These are phyloP conservation scores for Vigna trinervia DNA, from an alignment of 306 rosid genomes.

Conservation along the genomic window DNA sequence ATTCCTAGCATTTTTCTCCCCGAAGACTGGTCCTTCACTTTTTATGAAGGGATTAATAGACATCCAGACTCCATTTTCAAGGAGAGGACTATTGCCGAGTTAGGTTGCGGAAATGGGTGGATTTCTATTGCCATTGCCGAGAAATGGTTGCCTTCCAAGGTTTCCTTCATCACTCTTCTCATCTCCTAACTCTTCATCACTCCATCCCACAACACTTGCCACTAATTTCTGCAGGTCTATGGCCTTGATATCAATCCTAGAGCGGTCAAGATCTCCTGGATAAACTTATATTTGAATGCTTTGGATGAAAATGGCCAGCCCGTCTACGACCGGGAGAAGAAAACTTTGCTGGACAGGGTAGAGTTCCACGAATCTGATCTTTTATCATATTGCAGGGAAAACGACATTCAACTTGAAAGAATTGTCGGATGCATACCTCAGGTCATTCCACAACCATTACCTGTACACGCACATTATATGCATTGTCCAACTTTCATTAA, in stretches of 20 bases:
- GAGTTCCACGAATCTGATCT: slow-evolving; percentile 98
- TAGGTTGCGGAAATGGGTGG: slow-evolving; percentile 99
- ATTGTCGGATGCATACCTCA: slow-evolving; percentile 99
- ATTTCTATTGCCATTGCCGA: slow-evolving; percentile 97
- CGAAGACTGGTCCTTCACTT: slow-evolving; percentile 96
- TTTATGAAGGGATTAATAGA: slow-evolving; percentile 89
- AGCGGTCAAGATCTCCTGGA: slow-evolving; percentile 89
- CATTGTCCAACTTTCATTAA: background rate
- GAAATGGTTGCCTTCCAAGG: slow-evolving; percentile 93
- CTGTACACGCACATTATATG: background rate
- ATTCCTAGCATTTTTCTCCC: slow-evolving; percentile 97
- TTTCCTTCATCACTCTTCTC: slow-evolving; percentile 33
- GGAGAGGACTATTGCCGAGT: slow-evolving; percentile 82
- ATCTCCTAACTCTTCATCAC: background rate
- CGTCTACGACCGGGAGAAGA: slow-evolving; percentile 74
- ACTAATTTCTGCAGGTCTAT: slow-evolving; percentile 66
- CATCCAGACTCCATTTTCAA: slow-evolving; percentile 85
- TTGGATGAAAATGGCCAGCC: slow-evolving; percentile 83
- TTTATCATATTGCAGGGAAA: slow-evolving; percentile 74
- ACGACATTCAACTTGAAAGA: slow-evolving; percentile 82
- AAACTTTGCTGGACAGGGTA: slow-evolving; percentile 89
- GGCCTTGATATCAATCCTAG: slow-evolving; percentile 97
- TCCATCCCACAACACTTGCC: background rate
- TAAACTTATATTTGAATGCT: slow-evolving; percentile 89
- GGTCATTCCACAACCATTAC: slow-evolving; percentile 56